Evolutionary conservation across 2,329 filamentous ascomycete species (phyloP).

Genomic region (Fusarium vanettenii): DNA sequence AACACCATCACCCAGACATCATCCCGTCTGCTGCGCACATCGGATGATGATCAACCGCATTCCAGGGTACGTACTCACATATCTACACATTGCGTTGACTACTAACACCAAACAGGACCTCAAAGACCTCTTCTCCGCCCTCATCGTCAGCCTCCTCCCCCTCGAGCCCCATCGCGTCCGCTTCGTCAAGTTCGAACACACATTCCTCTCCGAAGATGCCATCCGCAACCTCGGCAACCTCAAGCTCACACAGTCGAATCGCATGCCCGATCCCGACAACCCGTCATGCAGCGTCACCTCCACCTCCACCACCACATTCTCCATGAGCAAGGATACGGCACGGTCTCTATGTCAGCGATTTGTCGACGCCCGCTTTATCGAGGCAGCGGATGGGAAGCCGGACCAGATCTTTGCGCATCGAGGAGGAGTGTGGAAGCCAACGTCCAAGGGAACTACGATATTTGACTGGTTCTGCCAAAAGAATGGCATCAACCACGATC

Average conservation of each 20-base stretch:
- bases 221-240: conserved; percentile 97
- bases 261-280: conserved; percentile 98
- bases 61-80: conserved; percentile 76
- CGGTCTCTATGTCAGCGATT: conserved; percentile 94
- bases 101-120: conserved; percentile 75
- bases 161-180: conserved; percentile 89
- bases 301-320: conserved; percentile 97
- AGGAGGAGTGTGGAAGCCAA: conserved; percentile 88
- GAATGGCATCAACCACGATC: conserved; percentile 94
- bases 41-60: conserved; percentile 97
- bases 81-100: not conserved
- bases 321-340: conserved; percentile 99
- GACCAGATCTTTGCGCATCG: conserved; percentile 87
- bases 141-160: conserved; percentile 90
- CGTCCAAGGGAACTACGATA: conserved; percentile 94
- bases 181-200: conserved; percentile 90
- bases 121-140: conserved; percentile 93
- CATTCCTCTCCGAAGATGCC: conserved; percentile 95
- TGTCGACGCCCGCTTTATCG: conserved; percentile 92
- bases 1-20: conserved; percentile 75
- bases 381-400: conserved; percentile 89
- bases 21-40: conserved; percentile 85
- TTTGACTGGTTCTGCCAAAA: conserved; percentile 90
- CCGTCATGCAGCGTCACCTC: conserved; percentile 95
- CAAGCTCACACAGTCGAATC: conserved; percentile 98